Conservation (phyloP, 352 stramenopile species). For the Phytophthora cajani region DNA sequence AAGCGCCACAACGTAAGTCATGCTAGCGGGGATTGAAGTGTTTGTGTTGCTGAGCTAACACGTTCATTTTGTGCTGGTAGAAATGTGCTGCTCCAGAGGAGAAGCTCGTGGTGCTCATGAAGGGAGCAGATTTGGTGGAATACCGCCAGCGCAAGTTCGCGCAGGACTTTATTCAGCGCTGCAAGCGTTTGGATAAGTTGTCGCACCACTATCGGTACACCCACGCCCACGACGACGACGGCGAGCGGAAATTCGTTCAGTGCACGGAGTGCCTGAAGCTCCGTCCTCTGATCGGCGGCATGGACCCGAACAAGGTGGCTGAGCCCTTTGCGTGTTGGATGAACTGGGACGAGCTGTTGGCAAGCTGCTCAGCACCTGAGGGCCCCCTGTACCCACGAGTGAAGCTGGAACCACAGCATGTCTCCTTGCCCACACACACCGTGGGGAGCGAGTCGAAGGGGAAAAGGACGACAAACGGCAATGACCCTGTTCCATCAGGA, state of each 20-base stretch:
- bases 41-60: constrained; percentile 5
- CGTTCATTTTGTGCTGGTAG: constrained; percentile 26
- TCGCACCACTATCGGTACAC: constrained; percentile 70
- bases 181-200: constrained; percentile 82
- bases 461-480: constrained; percentile 13
- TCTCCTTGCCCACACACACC: neutral
- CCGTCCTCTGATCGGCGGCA: constrained; percentile 73
- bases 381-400: constrained; percentile 35
- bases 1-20: constrained; percentile 74
- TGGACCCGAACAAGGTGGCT: constrained; percentile 69
- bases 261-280: constrained; percentile 79
- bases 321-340: constrained; percentile 89
- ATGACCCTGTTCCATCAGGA: neutral
- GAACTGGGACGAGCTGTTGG: constrained; percentile 84
- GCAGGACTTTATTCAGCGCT: constrained; percentile 67
- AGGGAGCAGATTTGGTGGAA: constrained; percentile 63
- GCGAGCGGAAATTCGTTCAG: constrained; percentile 72
- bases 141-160: constrained; percentile 76
- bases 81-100: constrained; percentile 81
- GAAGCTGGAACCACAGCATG: constrained; percentile 15
- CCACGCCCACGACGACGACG: constrained; percentile 66
- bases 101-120: constrained; percentile 72
- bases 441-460: constrained; percentile 15
- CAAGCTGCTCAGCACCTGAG: constrained; percentile 80
- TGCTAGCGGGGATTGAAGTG: neutral